These are phyloP conservation scores for Echeveria elegans DNA, from an alignment of 164 flowering plant genomes.

Conservation along the genomic window DNA sequence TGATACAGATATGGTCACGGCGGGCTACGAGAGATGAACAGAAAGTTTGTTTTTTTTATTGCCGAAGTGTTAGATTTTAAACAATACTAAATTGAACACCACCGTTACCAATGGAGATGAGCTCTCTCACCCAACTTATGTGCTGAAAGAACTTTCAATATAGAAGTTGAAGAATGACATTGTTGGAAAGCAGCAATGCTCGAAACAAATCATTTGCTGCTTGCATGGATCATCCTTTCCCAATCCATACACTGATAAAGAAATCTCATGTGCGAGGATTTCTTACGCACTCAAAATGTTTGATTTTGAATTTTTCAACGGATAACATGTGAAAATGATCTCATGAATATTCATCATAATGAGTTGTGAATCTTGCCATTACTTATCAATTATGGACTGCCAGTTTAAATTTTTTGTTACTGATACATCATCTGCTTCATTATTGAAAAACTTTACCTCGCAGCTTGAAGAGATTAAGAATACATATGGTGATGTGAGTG, in stretches of 20 bases:
- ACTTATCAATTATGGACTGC: not conserved
- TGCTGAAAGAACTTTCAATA: not conserved
- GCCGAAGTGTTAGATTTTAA: no score
- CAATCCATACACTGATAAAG: not conserved
- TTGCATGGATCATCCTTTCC: no score
- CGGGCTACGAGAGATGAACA: not conserved
- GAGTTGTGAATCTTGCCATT: not conserved
- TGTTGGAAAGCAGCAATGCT: not conserved
- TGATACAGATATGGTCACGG: not conserved
- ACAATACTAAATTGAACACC: not conserved
- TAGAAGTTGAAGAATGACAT: not conserved
- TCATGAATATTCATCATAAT: not conserved
- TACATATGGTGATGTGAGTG: slow-evolving; percentile 19
- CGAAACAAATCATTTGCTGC: not conserved
- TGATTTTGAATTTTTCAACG: no score
- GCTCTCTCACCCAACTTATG: not conserved
- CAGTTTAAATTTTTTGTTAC: not conserved
- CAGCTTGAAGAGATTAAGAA: slow-evolving; percentile 53
- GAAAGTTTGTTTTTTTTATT: not conserved
- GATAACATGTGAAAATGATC: not conserved
- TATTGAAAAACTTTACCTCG: not conserved
- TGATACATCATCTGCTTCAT: not conserved
- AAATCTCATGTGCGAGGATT: not conserved
- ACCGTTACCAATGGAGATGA: not conserved
- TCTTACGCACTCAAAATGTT: not conserved